These are phyloP conservation scores for Pyricularia grisea DNA, from an alignment of 2,329 filamentous ascomycete genomes.

Conservation along the genomic window DNA sequence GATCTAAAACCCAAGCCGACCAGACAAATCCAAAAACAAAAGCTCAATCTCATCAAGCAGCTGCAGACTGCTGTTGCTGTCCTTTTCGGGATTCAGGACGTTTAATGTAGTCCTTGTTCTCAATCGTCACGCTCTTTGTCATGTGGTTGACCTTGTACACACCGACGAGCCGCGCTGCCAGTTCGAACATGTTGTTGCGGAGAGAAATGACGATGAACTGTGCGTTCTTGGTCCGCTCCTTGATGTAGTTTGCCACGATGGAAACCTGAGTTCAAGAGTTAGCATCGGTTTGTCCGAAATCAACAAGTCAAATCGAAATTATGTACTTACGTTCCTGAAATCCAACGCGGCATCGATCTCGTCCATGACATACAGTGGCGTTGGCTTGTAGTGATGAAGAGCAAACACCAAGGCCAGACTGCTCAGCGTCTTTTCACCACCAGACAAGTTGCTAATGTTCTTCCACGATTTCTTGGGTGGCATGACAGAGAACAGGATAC, in stretches of 20 bases:
- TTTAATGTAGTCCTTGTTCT: slow-evolving; percentile 69
- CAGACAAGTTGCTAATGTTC: slow-evolving; percentile 92
- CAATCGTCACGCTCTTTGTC: slow-evolving; percentile 85
- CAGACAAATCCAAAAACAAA: background rate
- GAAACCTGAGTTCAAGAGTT: slow-evolving; percentile 53
- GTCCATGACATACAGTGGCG: slow-evolving; percentile 97
- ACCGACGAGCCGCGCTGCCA: slow-evolving; percentile 87
- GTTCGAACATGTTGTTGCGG: slow-evolving; percentile 99
- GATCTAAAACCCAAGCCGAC: background rate
- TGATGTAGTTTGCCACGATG: slow-evolving; percentile 98
- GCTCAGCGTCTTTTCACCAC: slow-evolving; percentile 94
- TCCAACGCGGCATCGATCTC: slow-evolving; percentile 97
- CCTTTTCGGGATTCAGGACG: slow-evolving; percentile 18
- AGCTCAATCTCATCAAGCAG: background rate
- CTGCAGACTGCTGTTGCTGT: slow-evolving; percentile 10
- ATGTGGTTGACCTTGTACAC: slow-evolving; percentile 99
- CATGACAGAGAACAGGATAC: slow-evolving; percentile 97
- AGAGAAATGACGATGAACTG: slow-evolving; percentile 98
- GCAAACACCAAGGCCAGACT: slow-evolving; percentile 95
- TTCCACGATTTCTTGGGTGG: slow-evolving; percentile 99
- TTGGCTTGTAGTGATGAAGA: slow-evolving; percentile 95
- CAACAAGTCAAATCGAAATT: background rate
- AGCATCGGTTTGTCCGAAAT: background rate
- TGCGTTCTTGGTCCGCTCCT: slow-evolving; percentile 97
- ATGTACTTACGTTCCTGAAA: slow-evolving; percentile 79